A percentile compares a stretch with the other conserved stretches of the same genome.
Evolutionary conservation across 106 monocot genomes (phyloP).

Genomic region (Ottelia alismoides): DNA sequence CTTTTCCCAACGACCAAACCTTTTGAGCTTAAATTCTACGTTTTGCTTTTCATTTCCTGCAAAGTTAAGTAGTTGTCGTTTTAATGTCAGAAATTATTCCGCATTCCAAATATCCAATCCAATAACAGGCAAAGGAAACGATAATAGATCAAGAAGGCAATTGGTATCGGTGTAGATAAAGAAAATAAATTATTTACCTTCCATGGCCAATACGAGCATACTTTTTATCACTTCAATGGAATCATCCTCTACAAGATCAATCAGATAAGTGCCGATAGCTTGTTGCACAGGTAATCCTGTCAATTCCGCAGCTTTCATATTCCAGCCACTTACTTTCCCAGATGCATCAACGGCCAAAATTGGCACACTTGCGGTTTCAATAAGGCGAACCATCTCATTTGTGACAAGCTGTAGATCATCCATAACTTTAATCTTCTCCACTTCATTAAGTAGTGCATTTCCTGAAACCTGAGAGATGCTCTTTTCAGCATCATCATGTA

Average conservation of each 20-base stretch:
- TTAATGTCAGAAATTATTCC: too few relatives aligned
- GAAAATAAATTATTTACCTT: constrained; percentile 62
- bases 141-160: too few relatives aligned
- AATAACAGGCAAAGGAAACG: too few relatives aligned
- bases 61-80: too few relatives aligned
- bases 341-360: constrained; percentile 70
- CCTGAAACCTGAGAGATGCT: constrained; percentile 24
- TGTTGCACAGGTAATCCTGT: constrained; percentile 62
- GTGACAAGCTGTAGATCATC: constrained; percentile 58
- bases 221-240: constrained; percentile 47
- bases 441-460: constrained; percentile 25
- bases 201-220: constrained; percentile 44
- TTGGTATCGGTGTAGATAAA: too few relatives aligned
- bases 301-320: constrained; percentile 63
- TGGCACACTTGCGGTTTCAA: constrained; percentile 83
- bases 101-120: too few relatives aligned
- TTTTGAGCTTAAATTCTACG: constrained; percentile 68
- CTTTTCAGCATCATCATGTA: constrained; percentile 22
- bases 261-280: constrained; percentile 57
- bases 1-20: constrained; percentile 25
- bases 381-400: constrained; percentile 92
- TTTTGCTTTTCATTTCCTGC: constrained; percentile 78
- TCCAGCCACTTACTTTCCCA: constrained; percentile 87
- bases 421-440: constrained; percentile 35
- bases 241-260: constrained; percentile 46